These are phyloP conservation scores for Podospora fimiseda DNA, from an alignment of 495 filamentous ascomycete genomes.

Conservation along the genomic window DNA sequence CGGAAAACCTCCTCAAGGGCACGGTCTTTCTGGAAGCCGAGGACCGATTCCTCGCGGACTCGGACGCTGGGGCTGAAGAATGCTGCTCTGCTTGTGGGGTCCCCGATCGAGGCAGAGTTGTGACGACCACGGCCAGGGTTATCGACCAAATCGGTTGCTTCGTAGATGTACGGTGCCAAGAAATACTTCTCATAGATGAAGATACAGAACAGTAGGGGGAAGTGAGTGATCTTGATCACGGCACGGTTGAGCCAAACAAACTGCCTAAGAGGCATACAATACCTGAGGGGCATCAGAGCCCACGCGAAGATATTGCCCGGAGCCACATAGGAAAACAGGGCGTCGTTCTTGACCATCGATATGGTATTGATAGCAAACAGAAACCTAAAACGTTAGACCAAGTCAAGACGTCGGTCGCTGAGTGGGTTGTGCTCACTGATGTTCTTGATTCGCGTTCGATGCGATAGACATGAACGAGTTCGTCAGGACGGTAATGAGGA, in stretches of 20 bases:
- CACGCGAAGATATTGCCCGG: constrained; percentile 86
- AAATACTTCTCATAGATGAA: constrained; percentile 78
- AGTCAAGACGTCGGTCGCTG: no score
- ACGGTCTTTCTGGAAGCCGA: constrained; percentile 79
- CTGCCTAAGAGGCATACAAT: constrained; percentile 65
- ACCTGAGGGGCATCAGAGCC: constrained; percentile 74
- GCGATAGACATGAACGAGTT: constrained; percentile 93
- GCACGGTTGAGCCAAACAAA: constrained; percentile 78
- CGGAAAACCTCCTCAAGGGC: constrained; percentile 92
- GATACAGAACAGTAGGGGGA: constrained; percentile 77
- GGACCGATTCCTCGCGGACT: constrained; percentile 73
- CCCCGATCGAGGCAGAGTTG: constrained; percentile 50
- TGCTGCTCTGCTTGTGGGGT: constrained; percentile 40
- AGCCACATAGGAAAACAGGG: constrained; percentile 84
- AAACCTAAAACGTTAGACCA: constrained; percentile 44
- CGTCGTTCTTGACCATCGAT: constrained; percentile 93
- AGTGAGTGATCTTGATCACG: constrained; percentile 84
- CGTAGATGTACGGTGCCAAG: constrained; percentile 62
- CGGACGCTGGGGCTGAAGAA: constrained; percentile 65
- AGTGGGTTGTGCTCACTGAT: constrained; percentile 58
- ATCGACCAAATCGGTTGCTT: constrained; percentile 66
- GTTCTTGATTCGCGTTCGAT: constrained; percentile 85
- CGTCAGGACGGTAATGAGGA: constrained; percentile 84
- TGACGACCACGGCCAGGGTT: constrained; percentile 29
- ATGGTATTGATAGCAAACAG: constrained; percentile 91